These are phyloP conservation scores for Tylopilus balloui DNA, from an alignment of 768 basidiomycete genomes.

Conservation along the genomic window DNA sequence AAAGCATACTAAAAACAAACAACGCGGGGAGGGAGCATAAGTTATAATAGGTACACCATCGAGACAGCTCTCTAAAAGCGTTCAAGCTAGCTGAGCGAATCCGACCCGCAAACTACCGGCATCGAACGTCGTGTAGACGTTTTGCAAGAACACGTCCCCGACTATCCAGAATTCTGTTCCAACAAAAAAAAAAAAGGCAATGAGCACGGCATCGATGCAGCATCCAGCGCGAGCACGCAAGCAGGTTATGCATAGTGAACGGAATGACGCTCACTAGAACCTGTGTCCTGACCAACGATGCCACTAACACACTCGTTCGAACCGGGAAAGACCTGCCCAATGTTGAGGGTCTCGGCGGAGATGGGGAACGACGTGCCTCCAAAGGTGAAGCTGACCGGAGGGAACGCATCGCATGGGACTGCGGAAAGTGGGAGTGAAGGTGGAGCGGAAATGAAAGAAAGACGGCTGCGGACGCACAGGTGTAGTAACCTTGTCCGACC, in stretches of 20 bases:
- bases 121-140: background rate
- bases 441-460: background rate
- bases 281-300: conserved; percentile 12
- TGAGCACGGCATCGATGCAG: conserved; percentile 3
- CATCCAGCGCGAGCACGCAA: background rate
- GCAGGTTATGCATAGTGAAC: background rate
- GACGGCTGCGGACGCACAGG: conserved; percentile 20
- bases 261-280: background rate
- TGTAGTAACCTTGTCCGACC: conserved; percentile 31
- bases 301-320: conserved; percentile 31
- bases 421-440: background rate
- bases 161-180: conserved; percentile 14
- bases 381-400: conserved; percentile 34
- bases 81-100: background rate
- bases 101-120: background rate
- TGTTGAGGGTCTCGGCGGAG: conserved; percentile 32
- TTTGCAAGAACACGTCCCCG: conserved; percentile 7
- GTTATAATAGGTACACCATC: too few relatives aligned
- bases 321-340: conserved; percentile 28
- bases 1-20: too few relatives aligned
- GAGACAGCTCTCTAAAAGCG: background rate
- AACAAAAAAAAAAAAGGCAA: background rate
- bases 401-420: conserved; percentile 31
- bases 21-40: too few relatives aligned
- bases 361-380: conserved; percentile 34